Evolutionary conservation across 2,329 filamentous ascomycete species (phyloP).

Genomic region (Pseudogymnoascus sp.): DNA sequence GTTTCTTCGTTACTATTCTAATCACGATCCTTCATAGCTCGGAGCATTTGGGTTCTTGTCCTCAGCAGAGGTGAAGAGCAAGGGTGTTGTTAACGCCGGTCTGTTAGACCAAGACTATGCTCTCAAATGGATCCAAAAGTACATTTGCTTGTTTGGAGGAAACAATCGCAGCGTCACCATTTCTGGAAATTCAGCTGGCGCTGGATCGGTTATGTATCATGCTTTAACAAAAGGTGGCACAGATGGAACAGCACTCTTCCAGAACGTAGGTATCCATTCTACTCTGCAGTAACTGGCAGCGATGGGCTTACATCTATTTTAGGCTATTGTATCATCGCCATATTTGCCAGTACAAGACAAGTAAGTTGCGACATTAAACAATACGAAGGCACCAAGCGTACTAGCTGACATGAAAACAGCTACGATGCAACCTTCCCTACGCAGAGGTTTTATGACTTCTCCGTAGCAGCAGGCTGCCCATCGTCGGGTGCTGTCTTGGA

Average conservation of each 20-base stretch:
- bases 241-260: conserved; percentile 7
- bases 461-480: conserved; percentile 31
- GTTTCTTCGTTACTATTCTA: not conserved
- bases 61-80: conserved; percentile 36
- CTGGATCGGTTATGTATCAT: conserved; percentile 41
- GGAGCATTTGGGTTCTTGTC: conserved; percentile 43
- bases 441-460: conserved; percentile 38
- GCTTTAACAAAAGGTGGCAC: conserved; percentile 22
- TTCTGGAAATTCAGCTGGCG: conserved; percentile 48
- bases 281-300: conserved; percentile 11
- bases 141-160: conserved; percentile 47
- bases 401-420: conserved; percentile 44
- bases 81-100: conserved; percentile 41
- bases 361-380: not conserved
- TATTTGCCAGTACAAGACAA: not conserved
- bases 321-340: not conserved
- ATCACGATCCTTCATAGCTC: conserved; percentile 20
- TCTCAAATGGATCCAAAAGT: conserved; percentile 44
- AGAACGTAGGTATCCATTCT: conserved; percentile 23
- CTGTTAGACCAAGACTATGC: conserved; percentile 46
- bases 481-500: conserved; percentile 13
- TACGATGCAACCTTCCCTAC: conserved; percentile 40
- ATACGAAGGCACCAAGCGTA: conserved; percentile 23
- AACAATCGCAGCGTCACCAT: conserved; percentile 44
- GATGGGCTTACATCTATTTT: not conserved